A percentile compares a stretch with the other conserved stretches of the same genome.
Evolutionary conservation across 768 basidiomycete genomes (phyloP).

Genomic region (Cyathus striatus): DNA sequence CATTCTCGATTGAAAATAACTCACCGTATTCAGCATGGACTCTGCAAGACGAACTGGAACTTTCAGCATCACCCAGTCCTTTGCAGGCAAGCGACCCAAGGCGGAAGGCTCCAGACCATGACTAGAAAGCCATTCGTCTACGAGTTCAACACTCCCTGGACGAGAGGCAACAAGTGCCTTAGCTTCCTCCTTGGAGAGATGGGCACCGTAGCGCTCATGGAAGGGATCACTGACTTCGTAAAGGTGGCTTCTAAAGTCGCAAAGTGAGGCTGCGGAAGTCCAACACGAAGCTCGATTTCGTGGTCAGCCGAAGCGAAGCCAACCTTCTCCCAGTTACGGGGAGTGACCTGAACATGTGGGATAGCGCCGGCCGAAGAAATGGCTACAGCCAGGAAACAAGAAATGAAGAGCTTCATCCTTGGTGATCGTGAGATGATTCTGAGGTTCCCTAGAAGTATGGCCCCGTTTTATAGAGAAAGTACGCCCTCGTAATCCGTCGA

Average conservation of each 20-base stretch:
- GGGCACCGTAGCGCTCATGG: slow-evolving; percentile 48
- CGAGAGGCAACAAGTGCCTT: slow-evolving; percentile 58
- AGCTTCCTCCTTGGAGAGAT: slow-evolving; percentile 62
- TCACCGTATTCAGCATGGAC: slow-evolving; percentile 66
- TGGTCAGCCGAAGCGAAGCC: slow-evolving; percentile 35
- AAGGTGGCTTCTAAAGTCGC: slow-evolving; percentile 42
- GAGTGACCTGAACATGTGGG: slow-evolving; percentile 5
- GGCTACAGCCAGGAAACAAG: slow-evolving; percentile 3
- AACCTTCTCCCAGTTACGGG: slow-evolving; percentile 38
- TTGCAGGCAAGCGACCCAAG: slow-evolving; percentile 52
- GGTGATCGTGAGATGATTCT: no score
- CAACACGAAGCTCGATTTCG: slow-evolving; percentile 52
- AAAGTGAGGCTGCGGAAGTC: slow-evolving; percentile 50
- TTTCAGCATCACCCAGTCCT: slow-evolving; percentile 63
- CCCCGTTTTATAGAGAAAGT: not conserved
- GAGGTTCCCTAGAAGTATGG: no score
- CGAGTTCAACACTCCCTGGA: slow-evolving; percentile 42
- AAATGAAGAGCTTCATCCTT: slow-evolving; percentile 5
- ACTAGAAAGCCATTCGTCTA: slow-evolving; percentile 57
- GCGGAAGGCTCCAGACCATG: slow-evolving; percentile 48
- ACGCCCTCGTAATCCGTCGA: no score
- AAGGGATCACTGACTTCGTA: slow-evolving; percentile 55
- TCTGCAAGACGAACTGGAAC: slow-evolving; percentile 59
- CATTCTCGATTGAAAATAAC: slow-evolving; percentile 10
- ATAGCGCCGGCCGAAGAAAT: slow-evolving; percentile 1